These are phyloP conservation scores for Galerina sulciceps DNA, from an alignment of 768 basidiomycete genomes.

Conservation along the genomic window DNA sequence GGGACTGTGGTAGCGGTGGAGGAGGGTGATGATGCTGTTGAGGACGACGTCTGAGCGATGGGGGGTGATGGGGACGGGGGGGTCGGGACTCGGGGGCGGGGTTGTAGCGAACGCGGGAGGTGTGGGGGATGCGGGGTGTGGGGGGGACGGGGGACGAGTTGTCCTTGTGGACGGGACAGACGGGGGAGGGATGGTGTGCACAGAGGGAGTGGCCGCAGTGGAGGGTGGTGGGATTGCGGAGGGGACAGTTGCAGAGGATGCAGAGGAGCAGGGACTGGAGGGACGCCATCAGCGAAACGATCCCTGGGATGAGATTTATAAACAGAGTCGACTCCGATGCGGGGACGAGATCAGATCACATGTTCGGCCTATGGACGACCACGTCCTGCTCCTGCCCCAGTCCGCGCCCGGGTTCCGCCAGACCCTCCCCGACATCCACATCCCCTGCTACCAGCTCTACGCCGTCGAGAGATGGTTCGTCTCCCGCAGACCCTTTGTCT, in stretches of 20 bases:
- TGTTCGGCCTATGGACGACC: slow-evolving; percentile 14
- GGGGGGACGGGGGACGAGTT: slow-evolving; percentile 20
- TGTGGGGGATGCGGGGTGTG: slow-evolving; percentile 43
- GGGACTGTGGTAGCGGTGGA: slow-evolving; percentile 34
- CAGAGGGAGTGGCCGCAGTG: slow-evolving; percentile 88
- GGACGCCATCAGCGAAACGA: slow-evolving; percentile 20
- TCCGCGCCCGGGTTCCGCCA: slow-evolving; percentile 46
- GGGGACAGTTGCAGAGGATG: slow-evolving; percentile 56
- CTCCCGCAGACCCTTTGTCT: slow-evolving; percentile 58
- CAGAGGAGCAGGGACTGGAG: slow-evolving; percentile 51
- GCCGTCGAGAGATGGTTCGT: slow-evolving; percentile 89
- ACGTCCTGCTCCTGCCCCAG: slow-evolving; percentile 16
- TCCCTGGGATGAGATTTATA: slow-evolving; percentile 2
- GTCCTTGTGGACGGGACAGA: slow-evolving; percentile 40
- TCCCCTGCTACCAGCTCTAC: slow-evolving; percentile 78
- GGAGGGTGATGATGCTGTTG: slow-evolving; percentile 55
- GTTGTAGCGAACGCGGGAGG: slow-evolving; percentile 36
- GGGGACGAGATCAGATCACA: slow-evolving; percentile 21
- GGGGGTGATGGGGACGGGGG: slow-evolving; percentile 8
- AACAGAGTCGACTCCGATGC: slow-evolving; percentile 10
- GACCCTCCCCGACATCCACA: slow-evolving; percentile 43
- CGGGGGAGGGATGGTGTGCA: slow-evolving; percentile 39
- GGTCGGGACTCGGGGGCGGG: slow-evolving; percentile 28
- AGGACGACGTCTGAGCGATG: slow-evolving; percentile 56
- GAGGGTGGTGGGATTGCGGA: slow-evolving; percentile 70